Evolutionary conservation across 441 rosid species (phyloP).

Genomic region (Pelargonium fulgidum): DNA sequence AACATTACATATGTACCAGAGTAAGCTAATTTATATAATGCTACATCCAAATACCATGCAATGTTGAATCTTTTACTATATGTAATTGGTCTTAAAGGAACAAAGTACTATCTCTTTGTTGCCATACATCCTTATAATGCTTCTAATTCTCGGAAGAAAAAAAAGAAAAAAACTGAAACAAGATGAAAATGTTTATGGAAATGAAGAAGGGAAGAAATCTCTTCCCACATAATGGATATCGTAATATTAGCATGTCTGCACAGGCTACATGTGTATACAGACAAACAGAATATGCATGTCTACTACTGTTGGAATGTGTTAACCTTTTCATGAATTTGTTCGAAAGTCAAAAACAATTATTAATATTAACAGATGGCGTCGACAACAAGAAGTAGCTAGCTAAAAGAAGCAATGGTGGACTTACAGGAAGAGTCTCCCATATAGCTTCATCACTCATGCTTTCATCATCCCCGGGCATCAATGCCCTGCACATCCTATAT

Average conservation of each 20-base stretch:
- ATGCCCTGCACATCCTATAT: constrained; percentile 81
- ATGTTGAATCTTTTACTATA: neutral
- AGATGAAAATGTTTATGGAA: neutral
- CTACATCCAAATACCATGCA: neutral
- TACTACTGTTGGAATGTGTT: neutral
- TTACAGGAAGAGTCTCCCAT: constrained; percentile 73
- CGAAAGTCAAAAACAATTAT: too few species aligned
- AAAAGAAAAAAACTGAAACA: neutral
- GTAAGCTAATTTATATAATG: too few species aligned
- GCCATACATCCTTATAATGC: neutral
- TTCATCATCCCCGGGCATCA: constrained; percentile 96
- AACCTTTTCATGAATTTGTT: neutral
- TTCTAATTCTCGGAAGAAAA: too few species aligned
- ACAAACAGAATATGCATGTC: neutral
- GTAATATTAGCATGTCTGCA: neutral
- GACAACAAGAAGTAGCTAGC: too few species aligned
- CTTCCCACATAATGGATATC: neutral
- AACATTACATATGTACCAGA: constrained; percentile 1
- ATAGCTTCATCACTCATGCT: constrained; percentile 70
- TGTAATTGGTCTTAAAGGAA: neutral
- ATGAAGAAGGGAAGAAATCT: neutral
- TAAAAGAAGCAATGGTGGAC: constrained; percentile 9
- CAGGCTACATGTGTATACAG: neutral
- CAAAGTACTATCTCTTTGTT: neutral
- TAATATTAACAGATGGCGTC: too few species aligned